Base-by-base conservation (phyloP, 257 asterid species). In the Jaltomata sinuosa region DNA sequence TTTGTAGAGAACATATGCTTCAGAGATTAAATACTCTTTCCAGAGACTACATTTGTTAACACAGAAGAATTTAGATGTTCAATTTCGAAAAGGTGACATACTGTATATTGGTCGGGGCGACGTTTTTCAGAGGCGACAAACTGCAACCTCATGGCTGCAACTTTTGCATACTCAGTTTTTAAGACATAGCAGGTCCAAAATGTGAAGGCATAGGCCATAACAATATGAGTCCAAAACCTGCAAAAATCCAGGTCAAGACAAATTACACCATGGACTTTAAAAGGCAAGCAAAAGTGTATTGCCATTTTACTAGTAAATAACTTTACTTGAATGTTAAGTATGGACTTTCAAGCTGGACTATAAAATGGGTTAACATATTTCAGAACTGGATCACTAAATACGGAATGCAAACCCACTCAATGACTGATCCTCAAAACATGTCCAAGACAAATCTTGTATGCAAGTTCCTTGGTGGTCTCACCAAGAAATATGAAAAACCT, bases 171-270 rank as follows among this genome's bases (percentile, higher is more conserved):
- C 86, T 97, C 98, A 21, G 84, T 90, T 50, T 57, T 64, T 86
- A 95, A 87, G 86, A 94, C 86, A 88, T 90, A 97, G 90, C 99
- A 97, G 42, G 97, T 90, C 99, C 99, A 97, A 85, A 95, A 88
- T 29, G 98, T 94, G 87, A 97, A 92, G 67, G 94, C 98, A 87
- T 97, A 97, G 16, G 97, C 98, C 98, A 97, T 91, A 57, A 94
- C 86, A 18, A 92, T 85, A 89, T 97, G 99, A 86, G 99, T 85
- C 98, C 99, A 95, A 89, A 97, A 95, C 93, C 98, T 97, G 94
- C 83, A 83, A 77, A 83, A 81, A 74, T 22, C 61, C 74, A 40
- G 77, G 59, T 67, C 62, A 81, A 65, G 68, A 18, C 7, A 38
- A 80, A 72, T 64, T 83, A 67, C 29, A 54, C 36, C 11, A 29